Evolutionary conservation across 1,284 basidiomycete genomes (phyloP), one percentile per base, ranked within the genome.

Genomic region (Gymnopus androsaceus): DNA sequence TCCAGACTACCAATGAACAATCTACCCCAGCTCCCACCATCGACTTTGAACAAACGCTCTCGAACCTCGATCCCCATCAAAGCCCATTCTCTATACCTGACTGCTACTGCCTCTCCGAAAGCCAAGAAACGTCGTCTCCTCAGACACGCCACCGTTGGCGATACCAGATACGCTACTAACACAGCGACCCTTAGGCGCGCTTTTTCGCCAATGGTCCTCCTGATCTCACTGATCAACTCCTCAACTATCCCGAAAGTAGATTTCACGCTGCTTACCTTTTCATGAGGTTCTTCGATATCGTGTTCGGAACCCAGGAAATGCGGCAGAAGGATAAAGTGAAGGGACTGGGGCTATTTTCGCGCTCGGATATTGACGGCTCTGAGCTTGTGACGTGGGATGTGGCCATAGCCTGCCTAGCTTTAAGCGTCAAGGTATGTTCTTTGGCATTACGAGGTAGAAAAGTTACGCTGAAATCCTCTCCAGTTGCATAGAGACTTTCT

Each of bases 401-500:
- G 5, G 80, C 77, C 0, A 65, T 85, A 12, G 83, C 75, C 4
- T 84, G 79, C 64, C 64, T 87, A 23, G 77, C 81, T 3, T 63
- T 85, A 31, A 79, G 81, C 56, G 76, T 84, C 33, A 87, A 87
- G 77, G 84, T 82, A 31, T 27, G 41, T 33, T 4, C 25, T 47
- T 33, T 6, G 14, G 45, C 30, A 12, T n/a, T 7, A 36, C 21
- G 14, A 36, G 17, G 12, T 4, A 34, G 15, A 17, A 15, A 21
- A 25, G 11, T 15, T 31, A 47, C n/a, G 45, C 31, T 47, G 23
- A 9, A 23, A 11, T 34, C 15, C 28, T 51, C n/a, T n/a, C n/a
- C n/a, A 87, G 84, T 74, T 83, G 52, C 82, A 87, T 67, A 79
- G 85, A n/a, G 85, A 87, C 64, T 78, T 82, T 44, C 68, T 87